Base-by-base conservation (phyloP, 1,284 basidiomycete species). In the Flammula alnicola region DNA sequence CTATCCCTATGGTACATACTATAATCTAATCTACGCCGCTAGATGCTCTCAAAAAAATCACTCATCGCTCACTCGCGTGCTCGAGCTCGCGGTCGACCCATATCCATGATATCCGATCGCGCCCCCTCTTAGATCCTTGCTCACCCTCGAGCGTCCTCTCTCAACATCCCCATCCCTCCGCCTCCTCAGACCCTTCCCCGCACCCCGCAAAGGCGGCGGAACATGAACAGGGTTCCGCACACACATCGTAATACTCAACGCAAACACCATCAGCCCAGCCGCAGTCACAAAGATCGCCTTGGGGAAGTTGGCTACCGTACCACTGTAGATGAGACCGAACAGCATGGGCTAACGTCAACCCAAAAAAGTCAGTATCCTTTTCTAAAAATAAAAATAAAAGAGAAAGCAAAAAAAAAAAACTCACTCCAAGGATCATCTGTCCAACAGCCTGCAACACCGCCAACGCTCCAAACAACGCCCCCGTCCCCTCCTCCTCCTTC, bases 321-420 rank as follows among this genome's bases (percentile, higher is more conserved):
- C 68, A 55, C 81, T 79, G 68, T 86, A 91, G 31, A 90, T 69
- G 46, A 85, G 41, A 6, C 83, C 87, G 59, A 91, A 91, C 8
- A 89, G 47, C 61, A 89, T 66, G 0, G 88, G 88, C 83, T 88
- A 30, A 22, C 3, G 5, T 12, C 3, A 16, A 55, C 10, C 55
- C 38, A 52, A 45, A 44, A 32, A 44, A 45, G 44, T 36, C 53
- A 41, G 31, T 25, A 23, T 27, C 43, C 44, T 19, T 37, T 17
- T n/a, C 22, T 36, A 33, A 22, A 22, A 14, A 43, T 25, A 16
- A 17, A 17, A 22, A 14, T 44, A 26, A 16, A 17, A 17, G 26
- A 16, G 5, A 35, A 14, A 7, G 20, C 22, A 39, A 42, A 39
- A 51, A 30, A 37, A 39, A 44, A 47, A 35, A 30, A 74, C 84